Percentiles rank a stretch among this genome's conserved stretches.
These are phyloP conservation scores for Thermothelomyces thermophilus DNA, from an alignment of 2,329 filamentous ascomycete genomes.

Conservation along the genomic window DNA sequence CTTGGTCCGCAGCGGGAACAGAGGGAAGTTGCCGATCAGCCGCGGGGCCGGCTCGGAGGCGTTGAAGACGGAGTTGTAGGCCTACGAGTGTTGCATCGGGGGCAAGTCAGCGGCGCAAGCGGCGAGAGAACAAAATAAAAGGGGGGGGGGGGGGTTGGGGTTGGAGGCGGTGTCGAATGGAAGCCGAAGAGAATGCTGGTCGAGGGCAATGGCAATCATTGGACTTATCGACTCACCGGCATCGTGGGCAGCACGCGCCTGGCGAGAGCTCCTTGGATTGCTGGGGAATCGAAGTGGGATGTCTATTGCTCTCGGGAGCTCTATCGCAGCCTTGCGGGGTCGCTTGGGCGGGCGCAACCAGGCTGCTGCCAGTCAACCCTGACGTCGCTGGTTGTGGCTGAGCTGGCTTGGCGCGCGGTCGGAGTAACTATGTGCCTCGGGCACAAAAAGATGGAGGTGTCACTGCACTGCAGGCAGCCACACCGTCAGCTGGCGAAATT, in stretches of 20 bases:
- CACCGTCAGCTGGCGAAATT: not conserved
- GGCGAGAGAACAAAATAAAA: too few species aligned
- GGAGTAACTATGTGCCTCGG: not conserved
- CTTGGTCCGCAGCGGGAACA: conserved; percentile 89
- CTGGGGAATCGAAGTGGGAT: conserved; percentile 7
- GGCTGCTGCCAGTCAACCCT: conserved; percentile 10
- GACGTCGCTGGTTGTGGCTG: conserved; percentile 18
- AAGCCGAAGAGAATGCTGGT: not conserved
- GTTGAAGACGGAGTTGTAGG: conserved; percentile 97
- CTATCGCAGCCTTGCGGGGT: conserved; percentile 26
- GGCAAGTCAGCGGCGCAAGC: not conserved
- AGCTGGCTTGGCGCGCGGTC: conserved; percentile 4
- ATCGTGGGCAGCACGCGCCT: conserved; percentile 18
- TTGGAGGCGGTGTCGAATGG: too few species aligned
- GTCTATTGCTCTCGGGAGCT: conserved; percentile 10
- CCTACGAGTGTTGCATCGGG: conserved; percentile 44
- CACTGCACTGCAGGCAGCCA: conserved; percentile 22
- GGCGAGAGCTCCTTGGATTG: conserved; percentile 3
- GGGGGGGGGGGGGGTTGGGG: too few species aligned
- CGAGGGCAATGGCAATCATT: not conserved
- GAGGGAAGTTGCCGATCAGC: conserved; percentile 80
- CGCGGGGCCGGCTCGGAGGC: conserved; percentile 57
- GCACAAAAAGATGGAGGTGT: conserved; percentile 3
- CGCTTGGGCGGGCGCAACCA: conserved; percentile 5
- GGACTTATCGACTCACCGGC: conserved; percentile 22